Percentiles rank a stretch among this genome's conserved stretches.
Conservation (phyloP, 495 filamentous ascomycete genomes). For the Hypoxylon lenormandii region DNA sequence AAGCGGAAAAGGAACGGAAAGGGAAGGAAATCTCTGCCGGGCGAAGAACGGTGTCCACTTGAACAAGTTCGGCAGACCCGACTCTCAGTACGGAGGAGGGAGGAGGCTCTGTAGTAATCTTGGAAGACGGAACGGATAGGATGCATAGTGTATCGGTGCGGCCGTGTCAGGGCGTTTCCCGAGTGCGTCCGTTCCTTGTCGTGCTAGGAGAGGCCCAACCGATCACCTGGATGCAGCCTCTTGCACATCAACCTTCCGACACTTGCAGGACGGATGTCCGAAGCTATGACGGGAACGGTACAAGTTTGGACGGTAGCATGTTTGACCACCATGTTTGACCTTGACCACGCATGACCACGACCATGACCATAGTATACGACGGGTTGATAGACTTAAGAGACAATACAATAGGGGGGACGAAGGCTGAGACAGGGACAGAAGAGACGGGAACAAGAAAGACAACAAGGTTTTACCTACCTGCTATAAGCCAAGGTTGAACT, state of each 20-base stretch:
- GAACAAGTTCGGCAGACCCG: conserved; percentile 18
- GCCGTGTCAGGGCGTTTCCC: conserved; percentile 14
- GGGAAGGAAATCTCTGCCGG: conserved; percentile 13
- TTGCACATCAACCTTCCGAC: conserved; percentile 40
- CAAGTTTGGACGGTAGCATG: conserved; percentile 22
- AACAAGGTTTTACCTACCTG: conserved; percentile 44
- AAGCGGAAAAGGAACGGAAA: background rate
- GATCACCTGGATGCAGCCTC: conserved; percentile 42
- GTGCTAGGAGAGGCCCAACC: conserved; percentile 27
- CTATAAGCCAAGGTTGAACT: conserved; percentile 31
- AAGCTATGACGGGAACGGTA: conserved; percentile 14
- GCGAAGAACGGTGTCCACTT: conserved; percentile 28
- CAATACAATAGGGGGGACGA: conserved; percentile 3
- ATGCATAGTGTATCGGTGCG: conserved; percentile 17
- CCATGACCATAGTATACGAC: too few species aligned
- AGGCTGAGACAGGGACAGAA: background rate
- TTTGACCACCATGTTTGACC: too few species aligned
- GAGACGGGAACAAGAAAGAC: conserved; percentile 4
- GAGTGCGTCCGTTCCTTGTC: conserved; percentile 26
- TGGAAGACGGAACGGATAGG: conserved; percentile 19
- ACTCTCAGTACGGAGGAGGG: conserved; percentile 15
- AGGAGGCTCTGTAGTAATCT: conserved; percentile 28
- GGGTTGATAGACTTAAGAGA: conserved; percentile 3
- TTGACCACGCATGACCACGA: conserved; percentile 14
- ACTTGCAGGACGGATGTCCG: conserved; percentile 34